phyloP scores from a whole-genome alignment of 768 basidiomycete genomes.

The Clitopilus hobsonii region DNA sequence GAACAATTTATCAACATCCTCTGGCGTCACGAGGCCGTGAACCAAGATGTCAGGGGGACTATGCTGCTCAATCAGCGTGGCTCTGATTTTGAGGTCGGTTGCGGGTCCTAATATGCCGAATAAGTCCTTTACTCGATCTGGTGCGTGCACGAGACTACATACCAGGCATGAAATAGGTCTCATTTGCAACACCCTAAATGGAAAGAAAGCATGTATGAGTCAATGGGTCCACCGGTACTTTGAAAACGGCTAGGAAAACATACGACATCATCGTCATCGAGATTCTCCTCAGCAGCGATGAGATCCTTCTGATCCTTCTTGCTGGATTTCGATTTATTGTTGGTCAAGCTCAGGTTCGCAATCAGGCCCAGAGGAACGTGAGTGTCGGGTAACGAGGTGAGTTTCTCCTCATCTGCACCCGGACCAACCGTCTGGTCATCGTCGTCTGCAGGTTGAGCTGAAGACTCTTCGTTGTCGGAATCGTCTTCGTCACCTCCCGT shows the following conservation, averaged over 20 bases:
- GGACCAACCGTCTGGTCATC: constrained; percentile 20
- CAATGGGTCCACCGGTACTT: neutral
- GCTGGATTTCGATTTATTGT: constrained; percentile 36
- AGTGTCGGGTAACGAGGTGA: constrained; percentile 56
- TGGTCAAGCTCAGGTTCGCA: constrained; percentile 65
- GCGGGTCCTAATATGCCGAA: constrained; percentile 53
- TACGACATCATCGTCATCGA: constrained; percentile 64
- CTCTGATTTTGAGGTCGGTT: constrained; percentile 64
- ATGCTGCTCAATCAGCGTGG: constrained; percentile 69
- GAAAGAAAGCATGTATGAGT: constrained; percentile 8
- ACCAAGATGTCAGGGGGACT: constrained; percentile 79
- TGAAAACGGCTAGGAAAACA: constrained; percentile 19
- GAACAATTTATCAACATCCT: constrained; percentile 81
- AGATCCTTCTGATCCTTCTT: constrained; percentile 35
- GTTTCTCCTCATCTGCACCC: constrained; percentile 23
- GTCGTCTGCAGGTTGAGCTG: constrained; percentile 18
- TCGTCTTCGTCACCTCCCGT: constrained; percentile 29
- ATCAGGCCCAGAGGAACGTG: constrained; percentile 74
- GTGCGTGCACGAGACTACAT: constrained; percentile 1
- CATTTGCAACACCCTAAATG: constrained; percentile 72
- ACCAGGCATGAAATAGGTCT: constrained; percentile 79
- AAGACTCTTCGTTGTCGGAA: constrained; percentile 36
- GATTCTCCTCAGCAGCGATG: constrained; percentile 33
- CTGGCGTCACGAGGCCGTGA: constrained; percentile 71
- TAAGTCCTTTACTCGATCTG: neutral